Conservation (phyloP, 352 stramenopile species). For the Phytophthora hibernalis region DNA sequence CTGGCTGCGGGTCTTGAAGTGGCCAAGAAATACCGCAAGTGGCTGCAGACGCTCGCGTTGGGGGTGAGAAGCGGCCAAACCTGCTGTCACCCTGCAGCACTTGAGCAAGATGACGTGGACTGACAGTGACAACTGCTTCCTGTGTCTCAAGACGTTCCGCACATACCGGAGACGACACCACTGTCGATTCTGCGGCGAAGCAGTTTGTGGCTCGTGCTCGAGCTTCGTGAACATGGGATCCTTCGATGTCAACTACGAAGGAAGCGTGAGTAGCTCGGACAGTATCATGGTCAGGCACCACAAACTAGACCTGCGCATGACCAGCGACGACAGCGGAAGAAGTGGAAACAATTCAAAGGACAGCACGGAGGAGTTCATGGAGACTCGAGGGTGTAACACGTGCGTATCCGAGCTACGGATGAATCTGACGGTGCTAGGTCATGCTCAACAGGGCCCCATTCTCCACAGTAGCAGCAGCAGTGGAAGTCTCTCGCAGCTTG, state of each 20-base stretch:
- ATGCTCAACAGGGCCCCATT: conserved; percentile 21
- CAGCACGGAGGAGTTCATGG: conserved; percentile 35
- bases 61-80: conserved; percentile 44
- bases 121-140: conserved; percentile 56
- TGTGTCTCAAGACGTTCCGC: conserved; percentile 72
- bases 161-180: conserved; percentile 66
- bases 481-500: conserved; percentile 33
- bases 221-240: conserved; percentile 52
- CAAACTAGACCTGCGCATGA: conserved; percentile 20
- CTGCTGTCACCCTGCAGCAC: conserved; percentile 27
- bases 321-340: conserved; percentile 19
- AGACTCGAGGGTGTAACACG: conserved; percentile 47
- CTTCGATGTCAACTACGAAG: conserved; percentile 41
- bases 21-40: conserved; percentile 63
- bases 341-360: conserved; percentile 29
- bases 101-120: conserved; percentile 53
- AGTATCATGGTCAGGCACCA: conserved; percentile 19
- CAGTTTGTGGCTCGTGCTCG: conserved; percentile 71
- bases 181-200: conserved; percentile 75
- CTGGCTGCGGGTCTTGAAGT: conserved; percentile 30
- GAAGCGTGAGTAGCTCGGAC: conserved; percentile 1
- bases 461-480: conserved; percentile 25
- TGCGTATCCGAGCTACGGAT: conserved; percentile 45
- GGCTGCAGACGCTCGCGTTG: conserved; percentile 54
- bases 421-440: conserved; percentile 33